phyloP scores from a whole-genome alignment of 148 eudicot genomes.

The Selenicereus undatus region DNA sequence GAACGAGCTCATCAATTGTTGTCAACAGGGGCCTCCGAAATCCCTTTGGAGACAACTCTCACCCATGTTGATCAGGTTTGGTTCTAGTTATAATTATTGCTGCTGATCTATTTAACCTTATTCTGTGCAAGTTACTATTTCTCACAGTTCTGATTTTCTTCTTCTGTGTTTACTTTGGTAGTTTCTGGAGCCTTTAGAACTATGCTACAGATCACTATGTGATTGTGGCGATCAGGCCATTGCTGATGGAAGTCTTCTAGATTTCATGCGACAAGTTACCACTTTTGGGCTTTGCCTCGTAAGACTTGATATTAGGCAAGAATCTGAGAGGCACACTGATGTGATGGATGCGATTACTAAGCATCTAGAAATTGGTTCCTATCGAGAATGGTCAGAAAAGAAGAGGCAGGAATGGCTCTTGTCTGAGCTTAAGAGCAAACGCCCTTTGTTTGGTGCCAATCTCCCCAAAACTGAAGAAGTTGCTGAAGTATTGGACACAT shows the following conservation, averaged over 20 bases:
- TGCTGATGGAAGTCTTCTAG: constrained; percentile 96
- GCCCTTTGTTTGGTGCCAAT: constrained; percentile 78
- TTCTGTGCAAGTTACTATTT: background rate
- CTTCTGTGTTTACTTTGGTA: constrained; percentile 19
- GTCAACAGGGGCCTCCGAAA: constrained; percentile 54
- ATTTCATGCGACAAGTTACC: constrained; percentile 88
- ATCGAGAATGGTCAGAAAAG: constrained; percentile 80
- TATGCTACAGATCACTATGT: constrained; percentile 82
- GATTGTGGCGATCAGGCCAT: constrained; percentile 77
- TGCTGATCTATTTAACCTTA: background rate
- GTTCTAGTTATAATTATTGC: background rate
- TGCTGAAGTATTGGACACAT: constrained; percentile 77
- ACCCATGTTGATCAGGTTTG: constrained; percentile 66
- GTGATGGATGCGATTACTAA: constrained; percentile 75
- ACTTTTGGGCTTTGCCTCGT: constrained; percentile 92
- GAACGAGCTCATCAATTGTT: constrained; percentile 75
- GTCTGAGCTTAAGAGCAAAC: constrained; percentile 78
- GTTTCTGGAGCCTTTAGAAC: constrained; percentile 93
- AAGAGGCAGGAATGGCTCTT: constrained; percentile 85
- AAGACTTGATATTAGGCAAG: constrained; percentile 86
- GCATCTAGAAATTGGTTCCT: constrained; percentile 74
- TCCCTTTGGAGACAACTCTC: constrained; percentile 65
- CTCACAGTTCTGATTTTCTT: background rate
- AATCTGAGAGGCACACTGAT: constrained; percentile 84
- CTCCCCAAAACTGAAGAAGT: constrained; percentile 95